These are phyloP conservation scores for Kluyveromyces aestuarii DNA, from an alignment of 805 yeast genomes.

Conservation along the genomic window DNA sequence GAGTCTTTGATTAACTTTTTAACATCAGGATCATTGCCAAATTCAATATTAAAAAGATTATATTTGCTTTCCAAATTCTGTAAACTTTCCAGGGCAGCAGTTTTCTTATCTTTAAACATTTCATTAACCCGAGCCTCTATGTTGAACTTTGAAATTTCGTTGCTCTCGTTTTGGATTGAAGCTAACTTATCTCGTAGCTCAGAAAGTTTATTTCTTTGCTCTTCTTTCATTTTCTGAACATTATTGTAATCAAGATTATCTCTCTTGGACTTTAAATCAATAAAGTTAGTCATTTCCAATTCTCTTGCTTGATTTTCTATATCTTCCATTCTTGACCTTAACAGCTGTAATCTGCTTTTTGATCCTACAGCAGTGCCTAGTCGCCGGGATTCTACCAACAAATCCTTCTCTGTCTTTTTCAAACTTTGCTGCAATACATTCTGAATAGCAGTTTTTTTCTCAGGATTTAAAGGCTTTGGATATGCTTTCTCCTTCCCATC, in stretches of 20 bases:
- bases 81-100: conserved; percentile 62
- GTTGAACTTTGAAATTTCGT: conserved; percentile 64
- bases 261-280: conserved; percentile 30
- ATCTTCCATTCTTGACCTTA: conserved; percentile 78
- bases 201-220: conserved; percentile 48
- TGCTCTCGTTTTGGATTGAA: conserved; percentile 61
- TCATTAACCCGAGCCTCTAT: conserved; percentile 42
- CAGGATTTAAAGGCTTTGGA: conserved; percentile 21
- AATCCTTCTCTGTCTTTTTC: conserved; percentile 32
- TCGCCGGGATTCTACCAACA: conserved; percentile 32
- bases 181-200: conserved; percentile 49
- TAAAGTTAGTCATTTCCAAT: conserved; percentile 78
- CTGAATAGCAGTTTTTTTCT: conserved; percentile 21
- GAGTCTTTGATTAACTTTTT: background rate
- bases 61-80: conserved; percentile 59
- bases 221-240: conserved; percentile 23
- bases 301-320: conserved; percentile 78
- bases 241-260: background rate
- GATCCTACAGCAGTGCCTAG: conserved; percentile 44
- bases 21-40: conserved; percentile 18
- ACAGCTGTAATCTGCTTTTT: conserved; percentile 58
- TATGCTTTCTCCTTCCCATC: conserved; percentile 3
- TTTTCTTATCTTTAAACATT: conserved; percentile 48
- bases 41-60: conserved; percentile 54
- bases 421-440: conserved; percentile 26